Evolutionary conservation across 108 stramenopile genomes (phyloP), one percentile per base, ranked within the genome.

Genomic region (Fragilariopsis cylindrus): DNA sequence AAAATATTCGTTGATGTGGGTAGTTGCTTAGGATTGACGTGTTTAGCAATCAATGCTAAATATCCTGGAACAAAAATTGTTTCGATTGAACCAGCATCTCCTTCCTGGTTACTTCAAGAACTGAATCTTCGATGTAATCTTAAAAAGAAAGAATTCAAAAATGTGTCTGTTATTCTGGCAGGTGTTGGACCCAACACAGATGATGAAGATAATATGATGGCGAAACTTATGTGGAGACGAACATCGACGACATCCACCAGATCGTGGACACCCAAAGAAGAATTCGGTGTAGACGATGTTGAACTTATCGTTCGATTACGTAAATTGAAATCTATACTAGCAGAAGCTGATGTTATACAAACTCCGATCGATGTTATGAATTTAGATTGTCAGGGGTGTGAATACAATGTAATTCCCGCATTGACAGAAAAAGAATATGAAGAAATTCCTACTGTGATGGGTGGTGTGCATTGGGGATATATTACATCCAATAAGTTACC

Each of bases 1-100:
- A 89, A 90, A 74, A 62, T 92, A 5, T 92, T 89, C 78, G 92
- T 90, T 1, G 92, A 92, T 71, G 89, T 92, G 13, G 92, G 92
- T 39, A 80, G 80, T 46, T 85, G 88, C 40, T 71, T 89, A 15
- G 92, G 92, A n/a, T 67, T 88, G 39, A 90, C 92, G 7, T 69
- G 86, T 50, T 73, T 92, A 81, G 81, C 85, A 18, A 62, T 92
- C 4, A 63, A 85, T 11, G 72, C 75, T 6, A 53, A 80, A 5
- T 92, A 92, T 70, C 92, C 92, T 3, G 85, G 73, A 19, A 90
- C 92, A 8, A 81, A 83, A 19, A 73, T 90, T 70, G 87, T 90
- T 15, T 76, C 84, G n/a, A 81, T 92, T 19, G 92, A 92, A 72
- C 89, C 89, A 13, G 92, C 92, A 15, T 74, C 82, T 9, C 92